A percentile compares a stretch with the other conserved stretches of the same genome.
Conservation (phyloP, 2,329 filamentous ascomycete species). For the Neonectria faginata region DNA sequence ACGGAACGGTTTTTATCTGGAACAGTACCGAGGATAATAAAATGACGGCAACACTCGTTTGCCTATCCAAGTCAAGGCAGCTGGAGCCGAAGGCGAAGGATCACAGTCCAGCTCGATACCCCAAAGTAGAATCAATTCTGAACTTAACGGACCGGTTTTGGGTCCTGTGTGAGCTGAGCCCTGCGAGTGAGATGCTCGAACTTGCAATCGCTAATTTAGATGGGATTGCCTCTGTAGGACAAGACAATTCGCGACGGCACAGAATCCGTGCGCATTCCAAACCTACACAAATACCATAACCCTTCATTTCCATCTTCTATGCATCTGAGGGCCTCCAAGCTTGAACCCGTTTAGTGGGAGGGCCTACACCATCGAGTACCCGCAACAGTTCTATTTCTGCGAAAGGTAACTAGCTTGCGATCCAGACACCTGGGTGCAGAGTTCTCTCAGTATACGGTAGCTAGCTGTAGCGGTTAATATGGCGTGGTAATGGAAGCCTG, state of each 20-base stretch:
- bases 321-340: neutral
- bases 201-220: neutral
- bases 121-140: neutral
- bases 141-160: conserved; percentile 6
- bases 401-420: neutral
- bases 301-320: neutral
- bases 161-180: conserved; percentile 10
- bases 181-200: neutral
- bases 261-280: too few species aligned
- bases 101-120: neutral
- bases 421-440: neutral
- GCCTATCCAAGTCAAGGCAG: conserved; percentile 2
- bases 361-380: neutral
- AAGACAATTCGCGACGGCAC: too few species aligned
- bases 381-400: neutral
- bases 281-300: too few species aligned
- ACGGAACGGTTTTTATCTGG: conserved; percentile 3
- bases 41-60: conserved; percentile 5
- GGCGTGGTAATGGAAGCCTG: too few species aligned
- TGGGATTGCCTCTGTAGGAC: neutral
- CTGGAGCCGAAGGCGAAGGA: conserved; percentile 15
- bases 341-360: neutral
- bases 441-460: neutral
- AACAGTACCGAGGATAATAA: neutral
- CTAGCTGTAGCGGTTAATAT: neutral